These are phyloP conservation scores for Byssothecium circinans DNA, from an alignment of 2,329 filamentous ascomycete species.

Conservation along the genomic window DNA sequence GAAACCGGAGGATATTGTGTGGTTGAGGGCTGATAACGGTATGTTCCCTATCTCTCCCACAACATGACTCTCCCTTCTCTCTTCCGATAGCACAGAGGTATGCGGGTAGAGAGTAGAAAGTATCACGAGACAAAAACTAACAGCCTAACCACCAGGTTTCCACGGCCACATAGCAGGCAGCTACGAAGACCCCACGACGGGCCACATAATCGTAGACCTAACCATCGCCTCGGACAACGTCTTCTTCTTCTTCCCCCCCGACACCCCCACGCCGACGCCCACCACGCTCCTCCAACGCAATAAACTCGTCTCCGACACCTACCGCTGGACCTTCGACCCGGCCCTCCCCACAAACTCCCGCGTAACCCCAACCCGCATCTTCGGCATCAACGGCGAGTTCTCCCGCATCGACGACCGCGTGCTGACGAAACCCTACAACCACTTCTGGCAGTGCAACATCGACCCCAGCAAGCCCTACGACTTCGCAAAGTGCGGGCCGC, in stretches of 20 bases:
- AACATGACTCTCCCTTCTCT: neutral
- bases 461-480: constrained; percentile 36
- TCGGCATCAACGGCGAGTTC: constrained; percentile 47
- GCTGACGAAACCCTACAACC: constrained; percentile 43
- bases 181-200: constrained; percentile 46
- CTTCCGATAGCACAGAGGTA: too few species aligned
- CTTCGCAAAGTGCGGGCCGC: constrained; percentile 35
- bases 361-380: constrained; percentile 32
- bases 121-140: too few species aligned
- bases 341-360: constrained; percentile 28
- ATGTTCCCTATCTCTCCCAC: too few species aligned
- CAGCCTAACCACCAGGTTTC: too few species aligned
- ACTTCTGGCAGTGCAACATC: constrained; percentile 47
- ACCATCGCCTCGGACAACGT: constrained; percentile 47
- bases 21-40: constrained; percentile 57
- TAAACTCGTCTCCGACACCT: constrained; percentile 42
- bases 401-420: constrained; percentile 51
- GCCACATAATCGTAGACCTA: constrained; percentile 44
- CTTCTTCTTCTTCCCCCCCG: constrained; percentile 44
- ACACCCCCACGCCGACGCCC: constrained; percentile 34
- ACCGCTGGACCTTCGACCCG: constrained; percentile 48
- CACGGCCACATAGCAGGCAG: constrained; percentile 48
- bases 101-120: too few species aligned
- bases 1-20: constrained; percentile 56
- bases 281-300: constrained; percentile 44